These are phyloP conservation scores for Hanseniaspora sp. DNA, from an alignment of 1,139 yeast genomes.

Conservation along the genomic window DNA sequence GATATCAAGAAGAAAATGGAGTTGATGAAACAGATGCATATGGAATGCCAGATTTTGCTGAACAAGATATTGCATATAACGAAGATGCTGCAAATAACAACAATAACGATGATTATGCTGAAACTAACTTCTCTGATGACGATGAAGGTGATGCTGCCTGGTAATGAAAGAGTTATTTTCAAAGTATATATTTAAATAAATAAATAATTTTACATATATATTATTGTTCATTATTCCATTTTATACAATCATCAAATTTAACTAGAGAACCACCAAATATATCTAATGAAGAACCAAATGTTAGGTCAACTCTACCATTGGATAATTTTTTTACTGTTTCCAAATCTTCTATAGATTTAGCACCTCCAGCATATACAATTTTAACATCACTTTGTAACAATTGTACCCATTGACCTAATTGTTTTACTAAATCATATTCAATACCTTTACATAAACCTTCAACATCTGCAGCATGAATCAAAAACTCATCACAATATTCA, in stretches of 20 bases:
- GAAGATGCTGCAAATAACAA: not conserved
- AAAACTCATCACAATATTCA: constrained; percentile 67
- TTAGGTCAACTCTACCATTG: constrained; percentile 72
- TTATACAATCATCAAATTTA: constrained; percentile 57
- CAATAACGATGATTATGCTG: constrained; percentile 10
- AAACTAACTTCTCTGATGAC: constrained; percentile 15
- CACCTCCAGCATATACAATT: constrained; percentile 95
- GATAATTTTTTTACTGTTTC: constrained; percentile 55
- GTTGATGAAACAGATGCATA: constrained; percentile 22
- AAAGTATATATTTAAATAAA: constrained; percentile 18
- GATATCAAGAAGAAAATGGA: constrained; percentile 19
- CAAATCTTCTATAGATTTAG: constrained; percentile 60
- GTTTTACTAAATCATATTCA: constrained; percentile 61
- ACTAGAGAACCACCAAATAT: constrained; percentile 85
- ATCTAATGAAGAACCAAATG: constrained; percentile 86
- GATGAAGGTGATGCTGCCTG: constrained; percentile 15
- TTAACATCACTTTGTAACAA: constrained; percentile 41
- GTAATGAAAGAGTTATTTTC: constrained; percentile 16
- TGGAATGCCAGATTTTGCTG: constrained; percentile 16
- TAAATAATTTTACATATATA: no score
- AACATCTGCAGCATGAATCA: constrained; percentile 96
- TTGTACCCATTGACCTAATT: constrained; percentile 69
- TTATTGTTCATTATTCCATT: constrained; percentile 45
- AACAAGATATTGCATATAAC: constrained; percentile 15
- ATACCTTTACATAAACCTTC: constrained; percentile 93